A percentile compares a stretch with the other conserved stretches of the same genome.
These are phyloP conservation scores for Colletotrichum agaves DNA, from an alignment of 2,329 filamentous ascomycete species.

Conservation along the genomic window DNA sequence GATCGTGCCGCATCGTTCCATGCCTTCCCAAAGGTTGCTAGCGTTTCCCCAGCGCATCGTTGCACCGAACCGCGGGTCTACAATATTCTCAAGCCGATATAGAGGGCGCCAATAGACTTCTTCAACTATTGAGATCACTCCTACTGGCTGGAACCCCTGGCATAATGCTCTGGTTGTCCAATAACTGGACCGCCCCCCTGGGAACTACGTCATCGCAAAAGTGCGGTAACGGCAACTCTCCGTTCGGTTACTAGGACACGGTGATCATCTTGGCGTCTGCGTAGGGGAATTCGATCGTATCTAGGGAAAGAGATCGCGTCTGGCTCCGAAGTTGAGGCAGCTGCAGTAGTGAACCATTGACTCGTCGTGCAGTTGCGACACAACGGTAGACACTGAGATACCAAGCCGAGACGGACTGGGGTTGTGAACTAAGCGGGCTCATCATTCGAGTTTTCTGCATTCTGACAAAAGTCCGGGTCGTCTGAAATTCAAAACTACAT, in stretches of 20 bases:
- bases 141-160: background rate
- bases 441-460: background rate
- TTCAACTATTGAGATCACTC: background rate
- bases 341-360: background rate
- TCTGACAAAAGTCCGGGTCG: constrained; percentile 25
- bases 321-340: background rate
- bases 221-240: background rate
- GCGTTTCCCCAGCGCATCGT: background rate
- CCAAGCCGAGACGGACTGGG: background rate
- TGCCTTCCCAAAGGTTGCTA: background rate
- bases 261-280: background rate
- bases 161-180: background rate
- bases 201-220: background rate
- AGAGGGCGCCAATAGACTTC: background rate
- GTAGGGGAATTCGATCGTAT: background rate
- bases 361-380: background rate
- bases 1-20: constrained; percentile 25
- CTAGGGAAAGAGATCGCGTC: background rate
- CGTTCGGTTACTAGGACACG: background rate
- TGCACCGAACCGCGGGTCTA: constrained; percentile 14
- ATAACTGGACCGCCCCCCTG: background rate
- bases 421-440: background rate
- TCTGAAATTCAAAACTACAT: background rate
- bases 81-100: background rate
- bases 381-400: background rate